Evolutionary conservation across 2,329 filamentous ascomycete species (phyloP).

Genomic region (Calonectria naviculata): DNA sequence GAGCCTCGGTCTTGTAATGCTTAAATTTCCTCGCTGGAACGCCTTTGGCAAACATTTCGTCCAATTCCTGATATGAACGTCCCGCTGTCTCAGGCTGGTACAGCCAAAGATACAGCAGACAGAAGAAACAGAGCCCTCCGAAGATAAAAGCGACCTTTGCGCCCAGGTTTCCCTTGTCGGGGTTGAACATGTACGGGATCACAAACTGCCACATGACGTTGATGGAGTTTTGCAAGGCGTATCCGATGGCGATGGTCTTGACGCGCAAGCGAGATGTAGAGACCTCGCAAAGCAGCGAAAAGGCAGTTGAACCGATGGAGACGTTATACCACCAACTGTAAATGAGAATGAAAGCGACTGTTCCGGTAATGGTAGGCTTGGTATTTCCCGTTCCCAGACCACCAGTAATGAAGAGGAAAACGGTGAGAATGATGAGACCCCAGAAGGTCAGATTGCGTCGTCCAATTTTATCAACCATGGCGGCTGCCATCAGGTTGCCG

Average conservation of each 20-base stretch:
- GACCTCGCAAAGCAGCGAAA: conserved; percentile 23
- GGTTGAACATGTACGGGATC: conserved; percentile 30
- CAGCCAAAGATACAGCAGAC: conserved; percentile 23
- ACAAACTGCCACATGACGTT: conserved; percentile 31
- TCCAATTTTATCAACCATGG: conserved; percentile 22
- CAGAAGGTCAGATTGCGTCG: conserved; percentile 23
- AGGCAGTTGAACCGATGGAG: conserved; percentile 21
- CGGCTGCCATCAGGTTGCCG: conserved; percentile 16
- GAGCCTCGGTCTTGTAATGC: conserved; percentile 20
- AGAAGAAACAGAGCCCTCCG: conserved; percentile 24
- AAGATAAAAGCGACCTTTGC: conserved; percentile 31
- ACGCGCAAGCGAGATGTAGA: conserved; percentile 25
- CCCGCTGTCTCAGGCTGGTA: conserved; percentile 33
- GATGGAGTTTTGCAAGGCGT: conserved; percentile 20
- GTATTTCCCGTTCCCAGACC: conserved; percentile 4
- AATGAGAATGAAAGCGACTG: conserved; percentile 19
- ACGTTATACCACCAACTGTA: conserved; percentile 29
- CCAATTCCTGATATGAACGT: conserved; percentile 30
- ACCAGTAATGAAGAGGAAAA: conserved; percentile 23
- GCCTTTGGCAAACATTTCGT: conserved; percentile 29
- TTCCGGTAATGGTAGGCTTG: conserved; percentile 13
- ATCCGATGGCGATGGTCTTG: conserved; percentile 31
- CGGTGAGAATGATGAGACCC: conserved; percentile 19
- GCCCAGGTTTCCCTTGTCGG: conserved; percentile 25
- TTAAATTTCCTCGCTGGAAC: conserved; percentile 21